Conservation (phyloP, 768 basidiomycete genomes). For the Suillus plorans region DNA sequence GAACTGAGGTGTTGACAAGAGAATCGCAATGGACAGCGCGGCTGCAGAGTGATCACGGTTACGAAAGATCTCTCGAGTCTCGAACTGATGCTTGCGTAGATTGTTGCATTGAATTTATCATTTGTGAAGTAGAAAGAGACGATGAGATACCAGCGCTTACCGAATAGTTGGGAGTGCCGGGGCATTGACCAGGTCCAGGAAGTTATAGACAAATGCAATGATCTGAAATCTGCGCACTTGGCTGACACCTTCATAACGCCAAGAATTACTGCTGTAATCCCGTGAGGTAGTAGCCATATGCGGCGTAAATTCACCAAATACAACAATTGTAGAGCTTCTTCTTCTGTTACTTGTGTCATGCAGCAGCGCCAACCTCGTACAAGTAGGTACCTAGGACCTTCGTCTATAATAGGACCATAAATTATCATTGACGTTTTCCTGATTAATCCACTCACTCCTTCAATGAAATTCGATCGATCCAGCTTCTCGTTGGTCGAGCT, state of each 20-base stretch:
- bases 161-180: background rate
- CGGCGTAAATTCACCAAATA: background rate
- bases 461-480: constrained; percentile 84
- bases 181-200: background rate
- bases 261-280: background rate
- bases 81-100: no score
- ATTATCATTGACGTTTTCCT: background rate
- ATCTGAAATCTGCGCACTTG: background rate
- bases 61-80: no score
- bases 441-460: constrained; percentile 56
- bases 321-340: background rate
- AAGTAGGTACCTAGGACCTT: constrained; percentile 34
- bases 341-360: constrained; percentile 11
- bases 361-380: constrained; percentile 27
- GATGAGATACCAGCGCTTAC: no score
- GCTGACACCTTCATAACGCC: background rate
- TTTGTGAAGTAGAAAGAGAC: no score
- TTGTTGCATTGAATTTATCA: no score
- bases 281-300: background rate
- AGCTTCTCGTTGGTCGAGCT: constrained; percentile 96
- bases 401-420: constrained; percentile 19
- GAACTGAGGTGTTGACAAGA: no score
- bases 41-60: no score
- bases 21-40: no score
- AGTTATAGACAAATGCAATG: background rate